Base-by-base conservation (phyloP, 1,139 yeast genomes). In the Candida tropicalis region DNA sequence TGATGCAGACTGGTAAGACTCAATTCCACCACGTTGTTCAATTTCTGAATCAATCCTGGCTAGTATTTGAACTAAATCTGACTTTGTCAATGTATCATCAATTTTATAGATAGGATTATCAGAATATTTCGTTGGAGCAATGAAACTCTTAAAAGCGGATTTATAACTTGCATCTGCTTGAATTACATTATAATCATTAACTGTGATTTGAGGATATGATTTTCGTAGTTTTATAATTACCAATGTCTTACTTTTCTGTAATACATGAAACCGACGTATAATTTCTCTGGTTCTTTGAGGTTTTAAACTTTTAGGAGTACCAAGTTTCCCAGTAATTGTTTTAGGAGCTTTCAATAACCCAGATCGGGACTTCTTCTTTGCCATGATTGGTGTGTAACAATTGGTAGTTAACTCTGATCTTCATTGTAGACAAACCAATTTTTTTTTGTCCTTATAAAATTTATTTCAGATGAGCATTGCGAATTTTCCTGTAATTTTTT, bases 1-100 rank as follows among this genome's bases (percentile, higher is more conserved):
- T 1, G 97, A 88, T 0, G 98, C 98, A n/a, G 75, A 67, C 56
- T 91, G 98, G 59, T 91, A 91, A 6, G 79, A 77, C 46, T 79
- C 73, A 2, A 88, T 60, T 0, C 96, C 96, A 1, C 95, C 95
- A 41, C 81, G 67, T 41, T 65, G 72, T 8, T 68, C 66, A 3
- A 83, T 73, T 58, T 86, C 90, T 1, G 73, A 73, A 53, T 81
- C 85, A 8, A 83, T 81, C 50, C 63, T 73, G 1, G 77, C 89
- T 40, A 80, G 65, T 34, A 62, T 60, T 12, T 32, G 37, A 2
- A 62, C 43, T 15, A 72, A 50, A 9, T 60, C 56, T 1, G 32
- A 35, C 22, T 48, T 40, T 2, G 36, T 34, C 5, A 52, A 38
- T 2, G 46, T 45, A 15, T 48, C 52, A 26, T 66, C 70, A 2